phyloP scores from a whole-genome alignment of 768 basidiomycete genomes.

The Suillus discolor region DNA sequence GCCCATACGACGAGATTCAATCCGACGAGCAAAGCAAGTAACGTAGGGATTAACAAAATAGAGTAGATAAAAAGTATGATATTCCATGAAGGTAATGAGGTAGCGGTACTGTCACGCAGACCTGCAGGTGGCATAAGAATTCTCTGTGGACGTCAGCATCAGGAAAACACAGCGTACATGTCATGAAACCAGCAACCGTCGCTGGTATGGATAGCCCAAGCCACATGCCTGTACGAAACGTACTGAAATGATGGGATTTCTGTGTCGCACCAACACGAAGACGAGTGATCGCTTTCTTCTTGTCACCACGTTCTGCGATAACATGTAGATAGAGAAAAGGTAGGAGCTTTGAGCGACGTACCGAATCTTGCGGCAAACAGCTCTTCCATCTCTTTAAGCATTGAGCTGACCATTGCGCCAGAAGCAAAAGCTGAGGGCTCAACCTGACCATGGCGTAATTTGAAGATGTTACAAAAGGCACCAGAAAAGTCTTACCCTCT shows the following conservation, averaged over 20 bases:
- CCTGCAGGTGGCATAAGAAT: slow-evolving; percentile 37
- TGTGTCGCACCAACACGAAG: slow-evolving; percentile 55
- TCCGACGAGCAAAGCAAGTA: slow-evolving; percentile 79
- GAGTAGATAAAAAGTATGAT: slow-evolving; percentile 80
- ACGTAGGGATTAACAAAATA: slow-evolving; percentile 67
- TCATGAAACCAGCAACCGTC: slow-evolving; percentile 59
- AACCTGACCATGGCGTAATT: slow-evolving; percentile 44
- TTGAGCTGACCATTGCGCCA: slow-evolving; percentile 55
- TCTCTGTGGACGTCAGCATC: neutral
- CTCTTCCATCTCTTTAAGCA: slow-evolving; percentile 78
- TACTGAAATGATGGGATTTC: slow-evolving; percentile 69
- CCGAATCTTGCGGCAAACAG: slow-evolving; percentile 79
- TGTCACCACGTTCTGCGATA: slow-evolving; percentile 62
- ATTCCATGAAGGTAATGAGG: slow-evolving; percentile 66
- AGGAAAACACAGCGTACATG: slow-evolving; percentile 47
- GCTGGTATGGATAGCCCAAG: slow-evolving; percentile 77
- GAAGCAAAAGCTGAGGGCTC: slow-evolving; percentile 70
- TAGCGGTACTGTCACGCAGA: slow-evolving; percentile 53
- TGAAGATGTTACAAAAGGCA: neutral
- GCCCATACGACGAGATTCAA: slow-evolving; percentile 85
- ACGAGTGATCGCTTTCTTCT: slow-evolving; percentile 70
- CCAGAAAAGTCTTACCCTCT: slow-evolving; percentile 52
- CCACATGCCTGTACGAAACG: slow-evolving; percentile 72
- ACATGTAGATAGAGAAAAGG: neutral
- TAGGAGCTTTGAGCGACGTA: slow-evolving; percentile 38